Conservation (phyloP, 129 eudicot species). For the Silybum marianum region DNA sequence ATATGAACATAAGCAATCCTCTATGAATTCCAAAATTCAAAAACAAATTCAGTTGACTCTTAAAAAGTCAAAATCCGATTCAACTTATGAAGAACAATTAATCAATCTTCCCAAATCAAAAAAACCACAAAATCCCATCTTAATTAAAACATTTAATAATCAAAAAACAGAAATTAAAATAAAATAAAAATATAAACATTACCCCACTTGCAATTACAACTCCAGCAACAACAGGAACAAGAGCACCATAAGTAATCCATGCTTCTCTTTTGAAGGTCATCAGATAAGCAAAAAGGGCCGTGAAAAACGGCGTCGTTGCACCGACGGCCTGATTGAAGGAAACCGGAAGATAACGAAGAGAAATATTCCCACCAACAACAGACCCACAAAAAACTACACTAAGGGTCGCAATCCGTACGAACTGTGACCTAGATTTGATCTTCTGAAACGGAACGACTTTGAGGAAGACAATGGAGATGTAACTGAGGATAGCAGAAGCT, state of each 20-base stretch:
- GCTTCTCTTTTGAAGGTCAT: constrained; percentile 70
- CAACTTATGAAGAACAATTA: not conserved
- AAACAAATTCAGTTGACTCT: not conserved
- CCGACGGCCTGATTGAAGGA: constrained; percentile 90
- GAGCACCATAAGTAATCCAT: constrained; percentile 65
- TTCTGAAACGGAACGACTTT: constrained; percentile 60
- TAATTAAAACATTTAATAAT: not conserved
- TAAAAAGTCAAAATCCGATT: not conserved
- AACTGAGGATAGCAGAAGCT: constrained; percentile 72
- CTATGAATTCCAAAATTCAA: not conserved
- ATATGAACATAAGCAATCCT: not conserved
- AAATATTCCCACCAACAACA: constrained; percentile 76
- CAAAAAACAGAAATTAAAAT: not conserved
- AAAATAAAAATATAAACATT: constrained; percentile 25
- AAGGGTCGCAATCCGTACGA: constrained; percentile 59
- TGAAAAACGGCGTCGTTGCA: constrained; percentile 80
- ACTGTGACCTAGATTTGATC: constrained; percentile 69
- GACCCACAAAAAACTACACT: constrained; percentile 74
- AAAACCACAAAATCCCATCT: not conserved
- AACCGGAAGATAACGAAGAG: constrained; percentile 58
- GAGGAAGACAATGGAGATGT: constrained; percentile 57
- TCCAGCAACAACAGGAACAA: constrained; percentile 77
- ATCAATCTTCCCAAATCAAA: not conserved
- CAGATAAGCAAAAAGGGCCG: constrained; percentile 72
- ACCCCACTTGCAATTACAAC: constrained; percentile 93